Evolutionary conservation across 306 rosid genomes (phyloP).

Genomic region (Herpetospermum pedunculosum): DNA sequence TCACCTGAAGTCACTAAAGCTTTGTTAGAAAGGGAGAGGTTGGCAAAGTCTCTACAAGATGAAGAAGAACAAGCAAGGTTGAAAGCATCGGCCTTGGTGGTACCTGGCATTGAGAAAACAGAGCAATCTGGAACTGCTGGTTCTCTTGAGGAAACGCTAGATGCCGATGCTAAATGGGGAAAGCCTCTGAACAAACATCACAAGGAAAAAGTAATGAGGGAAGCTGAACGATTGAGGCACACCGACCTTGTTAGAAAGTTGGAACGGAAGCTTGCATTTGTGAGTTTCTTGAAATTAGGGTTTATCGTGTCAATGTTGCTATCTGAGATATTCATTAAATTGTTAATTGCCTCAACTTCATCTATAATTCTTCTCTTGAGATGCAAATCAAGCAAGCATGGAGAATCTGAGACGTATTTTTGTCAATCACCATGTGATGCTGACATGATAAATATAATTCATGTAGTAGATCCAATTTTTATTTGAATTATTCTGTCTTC

Average conservation of each 20-base stretch:
- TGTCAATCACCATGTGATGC: neutral
- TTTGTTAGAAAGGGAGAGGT: conserved; percentile 73
- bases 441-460: neutral
- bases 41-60: conserved; percentile 67
- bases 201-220: conserved; percentile 48
- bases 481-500: conserved; percentile 18
- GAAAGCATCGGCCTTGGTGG: conserved; percentile 60
- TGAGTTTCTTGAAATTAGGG: conserved; percentile 33
- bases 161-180: conserved; percentile 96
- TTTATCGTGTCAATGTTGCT: neutral
- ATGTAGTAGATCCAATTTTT: neutral
- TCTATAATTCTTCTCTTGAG: neutral
- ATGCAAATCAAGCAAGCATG: neutral
- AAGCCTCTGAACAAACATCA: conserved; percentile 46
- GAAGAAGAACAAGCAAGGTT: conserved; percentile 91
- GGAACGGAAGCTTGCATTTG: conserved; percentile 59
- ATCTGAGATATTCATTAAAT: neutral
- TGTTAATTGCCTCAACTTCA: neutral
- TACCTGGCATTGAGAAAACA: conserved; percentile 27
- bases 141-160: conserved; percentile 78
- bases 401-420: neutral
- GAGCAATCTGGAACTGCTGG: conserved; percentile 57
- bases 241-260: conserved; percentile 52
- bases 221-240: conserved; percentile 53
- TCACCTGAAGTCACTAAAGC: conserved; percentile 67